These are phyloP conservation scores for Pichia sp. DNA, from an alignment of 1,139 yeast genomes.

Conservation along the genomic window DNA sequence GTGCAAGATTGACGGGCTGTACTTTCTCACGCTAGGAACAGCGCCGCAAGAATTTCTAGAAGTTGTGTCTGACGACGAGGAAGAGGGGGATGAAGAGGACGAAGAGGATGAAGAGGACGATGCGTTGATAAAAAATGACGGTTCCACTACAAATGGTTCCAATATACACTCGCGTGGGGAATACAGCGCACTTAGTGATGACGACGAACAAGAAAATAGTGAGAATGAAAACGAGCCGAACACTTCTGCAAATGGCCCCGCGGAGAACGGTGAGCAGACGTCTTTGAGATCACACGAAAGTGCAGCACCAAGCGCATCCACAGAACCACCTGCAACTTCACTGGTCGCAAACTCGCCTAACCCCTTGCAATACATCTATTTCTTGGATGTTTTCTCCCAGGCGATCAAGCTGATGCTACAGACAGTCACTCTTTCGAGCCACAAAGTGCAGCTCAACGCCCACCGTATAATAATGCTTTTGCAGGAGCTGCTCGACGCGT, in stretches of 20 bases:
- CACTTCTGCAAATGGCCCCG: neutral
- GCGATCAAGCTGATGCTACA: constrained; percentile 53
- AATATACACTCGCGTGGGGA: neutral
- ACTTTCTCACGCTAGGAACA: constrained; percentile 25
- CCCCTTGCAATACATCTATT: constrained; percentile 55
- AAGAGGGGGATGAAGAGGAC: constrained; percentile 19
- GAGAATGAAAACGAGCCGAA: neutral
- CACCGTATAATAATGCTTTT: constrained; percentile 59
- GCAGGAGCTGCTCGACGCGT: constrained; percentile 73
- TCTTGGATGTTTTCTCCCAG: constrained; percentile 47
- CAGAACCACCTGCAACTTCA: neutral
- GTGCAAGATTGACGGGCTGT: constrained; percentile 23
- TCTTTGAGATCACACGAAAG: neutral
- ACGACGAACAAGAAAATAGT: neutral
- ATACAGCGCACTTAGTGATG: neutral
- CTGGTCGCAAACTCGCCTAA: constrained; percentile 24
- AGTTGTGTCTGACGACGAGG: constrained; percentile 30
- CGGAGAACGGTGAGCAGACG: neutral
- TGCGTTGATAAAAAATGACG: neutral
- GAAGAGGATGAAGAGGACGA: constrained; percentile 8
- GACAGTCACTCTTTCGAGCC: constrained; percentile 50
- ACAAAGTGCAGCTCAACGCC: constrained; percentile 58
- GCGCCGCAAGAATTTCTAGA: constrained; percentile 20
- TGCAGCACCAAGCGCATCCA: too few relatives aligned
- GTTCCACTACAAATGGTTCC: neutral